Evolutionary conservation across 1,284 basidiomycete genomes (phyloP).

Genomic region (Flammula alnicola): DNA sequence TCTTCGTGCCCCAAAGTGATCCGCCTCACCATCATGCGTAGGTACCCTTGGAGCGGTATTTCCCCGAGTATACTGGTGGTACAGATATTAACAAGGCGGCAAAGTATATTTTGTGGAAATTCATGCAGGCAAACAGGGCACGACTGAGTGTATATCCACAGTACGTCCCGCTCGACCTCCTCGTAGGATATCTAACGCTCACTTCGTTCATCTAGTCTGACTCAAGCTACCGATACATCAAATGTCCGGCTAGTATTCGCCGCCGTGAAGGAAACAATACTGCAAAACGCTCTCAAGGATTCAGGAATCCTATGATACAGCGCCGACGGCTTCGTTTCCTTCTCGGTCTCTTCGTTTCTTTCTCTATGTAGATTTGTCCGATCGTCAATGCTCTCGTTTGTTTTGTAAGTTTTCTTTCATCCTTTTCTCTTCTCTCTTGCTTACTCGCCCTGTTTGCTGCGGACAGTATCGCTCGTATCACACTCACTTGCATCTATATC

Average conservation of each 20-base stretch:
- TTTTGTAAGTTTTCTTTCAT: too few species aligned
- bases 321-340: not conserved
- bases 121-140: slow-evolving; percentile 94
- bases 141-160: slow-evolving; percentile 91
- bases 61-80: slow-evolving; percentile 94
- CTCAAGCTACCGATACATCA: slow-evolving; percentile 80
- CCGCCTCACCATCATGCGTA: slow-evolving; percentile 23
- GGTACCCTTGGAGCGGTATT: slow-evolving; percentile 88
- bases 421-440: too few species aligned
- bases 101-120: slow-evolving; percentile 97
- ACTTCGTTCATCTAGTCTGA: slow-evolving; percentile 54
- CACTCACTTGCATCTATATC: too few species aligned
- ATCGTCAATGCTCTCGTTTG: slow-evolving; percentile 15
- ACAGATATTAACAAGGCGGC: slow-evolving; percentile 97
- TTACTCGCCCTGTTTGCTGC: too few species aligned
- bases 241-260: slow-evolving; percentile 93
- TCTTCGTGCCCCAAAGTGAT: not conserved
- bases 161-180: slow-evolving; percentile 51
- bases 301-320: slow-evolving; percentile 72
- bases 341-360: not conserved
- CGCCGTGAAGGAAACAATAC: slow-evolving; percentile 96
- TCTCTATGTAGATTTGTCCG: not conserved
- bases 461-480: too few species aligned
- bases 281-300: slow-evolving; percentile 87
- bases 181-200: slow-evolving; percentile 5